Conservation (phyloP, 1,284 basidiomycete species). For the Cystobasidium sp. region DNA sequence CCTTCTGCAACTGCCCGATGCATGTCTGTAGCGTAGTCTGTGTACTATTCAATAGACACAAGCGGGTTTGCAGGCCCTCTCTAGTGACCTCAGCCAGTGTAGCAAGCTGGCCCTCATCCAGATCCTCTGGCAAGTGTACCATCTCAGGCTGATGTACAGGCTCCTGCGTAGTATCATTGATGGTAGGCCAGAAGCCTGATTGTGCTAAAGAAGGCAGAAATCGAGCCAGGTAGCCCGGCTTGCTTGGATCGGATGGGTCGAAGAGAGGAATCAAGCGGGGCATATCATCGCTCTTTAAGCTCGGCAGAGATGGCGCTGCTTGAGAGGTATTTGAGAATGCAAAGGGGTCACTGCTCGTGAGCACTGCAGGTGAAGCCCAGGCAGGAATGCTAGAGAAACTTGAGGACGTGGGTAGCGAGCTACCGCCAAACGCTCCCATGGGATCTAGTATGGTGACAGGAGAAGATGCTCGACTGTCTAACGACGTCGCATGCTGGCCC, state of each 20-base stretch:
- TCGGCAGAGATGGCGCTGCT: neutral
- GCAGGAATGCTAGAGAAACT: neutral
- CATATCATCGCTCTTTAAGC: neutral
- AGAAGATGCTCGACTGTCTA: neutral
- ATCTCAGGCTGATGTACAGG: conserved; percentile 22
- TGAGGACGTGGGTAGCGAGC: neutral
- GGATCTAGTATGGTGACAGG: conserved; percentile 7
- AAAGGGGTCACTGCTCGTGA: neutral
- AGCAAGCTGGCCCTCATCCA: conserved; percentile 10
- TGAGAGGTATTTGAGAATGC: neutral
- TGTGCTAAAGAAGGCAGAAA: conserved; percentile 47
- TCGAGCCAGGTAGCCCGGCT: conserved; percentile 44
- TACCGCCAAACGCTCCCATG: neutral
- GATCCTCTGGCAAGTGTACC: conserved; percentile 43
- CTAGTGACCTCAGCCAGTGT: conserved; percentile 28
- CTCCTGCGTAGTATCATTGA: neutral
- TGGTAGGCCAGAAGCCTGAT: conserved; percentile 34
- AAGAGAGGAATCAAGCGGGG: conserved; percentile 40
- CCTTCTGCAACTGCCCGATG: conserved; percentile 40
- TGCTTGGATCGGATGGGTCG: conserved; percentile 41
- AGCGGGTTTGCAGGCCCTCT: conserved; percentile 41
- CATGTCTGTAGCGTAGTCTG: conserved; percentile 51
- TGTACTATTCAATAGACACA: conserved; percentile 39
- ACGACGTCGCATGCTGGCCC: neutral
- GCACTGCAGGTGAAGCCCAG: neutral